Evolutionary conservation across 805 yeast species (phyloP).

Genomic region (Yarrowia yakushimensis): DNA sequence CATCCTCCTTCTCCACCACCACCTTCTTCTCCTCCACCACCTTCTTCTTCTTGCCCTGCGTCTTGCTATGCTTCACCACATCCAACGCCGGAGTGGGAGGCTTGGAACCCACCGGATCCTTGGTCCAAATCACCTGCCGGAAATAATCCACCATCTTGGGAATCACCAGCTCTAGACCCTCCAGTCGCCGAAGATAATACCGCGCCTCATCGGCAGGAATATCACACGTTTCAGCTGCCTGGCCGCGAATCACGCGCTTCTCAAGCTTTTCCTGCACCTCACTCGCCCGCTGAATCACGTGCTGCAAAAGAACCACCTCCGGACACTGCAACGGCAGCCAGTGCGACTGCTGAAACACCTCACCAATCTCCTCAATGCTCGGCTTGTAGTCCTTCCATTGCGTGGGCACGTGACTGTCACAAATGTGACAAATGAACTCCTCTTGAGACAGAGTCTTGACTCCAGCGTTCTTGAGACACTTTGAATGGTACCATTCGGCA

Average conservation of each 20-base stretch:
- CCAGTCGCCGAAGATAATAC: background rate
- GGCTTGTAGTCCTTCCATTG: conserved; percentile 40
- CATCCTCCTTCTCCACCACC: background rate
- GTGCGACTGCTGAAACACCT: conserved; percentile 35
- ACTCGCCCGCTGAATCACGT: conserved; percentile 34
- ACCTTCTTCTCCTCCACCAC: background rate
- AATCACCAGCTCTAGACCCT: conserved; percentile 7
- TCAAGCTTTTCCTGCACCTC: conserved; percentile 48
- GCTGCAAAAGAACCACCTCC: conserved; percentile 35
- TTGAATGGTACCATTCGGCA: conserved; percentile 91
- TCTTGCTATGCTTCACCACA: background rate
- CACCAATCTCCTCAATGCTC: conserved; percentile 37
- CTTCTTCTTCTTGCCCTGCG: background rate
- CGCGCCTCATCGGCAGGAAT: conserved; percentile 6
- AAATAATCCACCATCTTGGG: background rate
- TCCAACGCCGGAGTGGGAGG: background rate
- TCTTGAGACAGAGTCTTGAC: conserved; percentile 37
- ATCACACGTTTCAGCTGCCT: conserved; percentile 20
- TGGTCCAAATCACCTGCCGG: background rate
- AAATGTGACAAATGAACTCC: conserved; percentile 53
- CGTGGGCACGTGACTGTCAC: conserved; percentile 43
- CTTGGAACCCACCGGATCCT: background rate
- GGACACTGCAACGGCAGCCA: conserved; percentile 39
- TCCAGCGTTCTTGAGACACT: conserved; percentile 53
- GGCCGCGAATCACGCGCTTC: conserved; percentile 52